These are phyloP conservation scores for Pterocarpus macrocarpus DNA, from an alignment of 306 rosid genomes.

Conservation along the genomic window DNA sequence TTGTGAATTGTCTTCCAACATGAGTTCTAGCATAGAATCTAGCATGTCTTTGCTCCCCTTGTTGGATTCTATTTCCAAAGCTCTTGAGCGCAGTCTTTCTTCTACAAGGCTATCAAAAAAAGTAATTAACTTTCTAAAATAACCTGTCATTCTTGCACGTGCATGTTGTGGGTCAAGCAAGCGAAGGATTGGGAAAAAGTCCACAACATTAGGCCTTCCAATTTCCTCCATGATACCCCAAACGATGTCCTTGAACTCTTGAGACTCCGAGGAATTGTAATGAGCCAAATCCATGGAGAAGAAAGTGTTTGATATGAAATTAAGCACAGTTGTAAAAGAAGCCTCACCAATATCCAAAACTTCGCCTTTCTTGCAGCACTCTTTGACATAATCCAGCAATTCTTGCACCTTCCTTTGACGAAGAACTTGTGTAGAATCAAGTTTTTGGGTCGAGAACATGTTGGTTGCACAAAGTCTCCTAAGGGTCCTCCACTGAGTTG, in stretches of 20 bases:
- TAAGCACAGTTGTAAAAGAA: conserved; percentile 1
- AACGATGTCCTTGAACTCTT: conserved; percentile 27
- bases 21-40: conserved; percentile 22
- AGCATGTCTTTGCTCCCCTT: conserved; percentile 20
- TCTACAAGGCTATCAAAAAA: neutral
- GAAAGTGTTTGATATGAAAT: conserved; percentile 25
- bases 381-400: neutral
- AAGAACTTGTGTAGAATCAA: conserved; percentile 8
- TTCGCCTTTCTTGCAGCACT: neutral
- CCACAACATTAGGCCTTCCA: conserved; percentile 35
- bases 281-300: conserved; percentile 37
- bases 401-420: conserved; percentile 10
- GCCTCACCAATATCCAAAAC: conserved; percentile 33
- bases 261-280: conserved; percentile 25
- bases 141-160: neutral
- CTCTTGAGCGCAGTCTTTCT: conserved; percentile 12
- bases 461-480: conserved; percentile 13
- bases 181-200: conserved; percentile 10
- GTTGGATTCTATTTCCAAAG: neutral
- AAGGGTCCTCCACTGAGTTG: conserved; percentile 14
- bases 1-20: conserved; percentile 12
- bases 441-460: neutral
- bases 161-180: conserved; percentile 14
- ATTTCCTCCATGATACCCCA: conserved; percentile 14
- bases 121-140: neutral